phyloP scores from a whole-genome alignment of 441 rosid species.

The Dalechampia spathulata region DNA sequence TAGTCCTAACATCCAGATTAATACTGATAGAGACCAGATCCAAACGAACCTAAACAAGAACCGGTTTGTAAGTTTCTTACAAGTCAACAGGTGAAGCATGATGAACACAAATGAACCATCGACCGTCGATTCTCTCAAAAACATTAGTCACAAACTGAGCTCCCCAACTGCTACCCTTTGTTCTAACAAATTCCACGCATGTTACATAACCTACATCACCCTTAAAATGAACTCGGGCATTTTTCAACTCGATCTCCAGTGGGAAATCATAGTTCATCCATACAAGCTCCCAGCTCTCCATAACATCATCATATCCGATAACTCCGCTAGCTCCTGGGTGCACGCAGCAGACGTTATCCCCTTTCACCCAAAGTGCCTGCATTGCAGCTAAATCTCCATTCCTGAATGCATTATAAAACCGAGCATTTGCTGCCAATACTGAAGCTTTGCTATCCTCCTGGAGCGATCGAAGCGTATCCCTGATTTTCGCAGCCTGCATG shows the following conservation, averaged over 20 bases:
- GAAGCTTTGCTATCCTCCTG: slow-evolving; percentile 62
- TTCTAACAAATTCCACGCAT: slow-evolving; percentile 72
- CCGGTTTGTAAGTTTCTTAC: slow-evolving; percentile 19
- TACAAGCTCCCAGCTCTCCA: slow-evolving; percentile 91
- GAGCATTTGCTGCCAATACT: slow-evolving; percentile 60
- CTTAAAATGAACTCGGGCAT: slow-evolving; percentile 52
- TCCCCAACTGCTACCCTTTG: slow-evolving; percentile 89
- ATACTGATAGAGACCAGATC: no score
- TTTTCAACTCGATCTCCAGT: slow-evolving; percentile 61
- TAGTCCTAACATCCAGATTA: no score
- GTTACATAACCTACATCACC: slow-evolving; percentile 73
- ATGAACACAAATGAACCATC: slow-evolving; percentile 76
- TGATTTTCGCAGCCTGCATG: slow-evolving; percentile 62
- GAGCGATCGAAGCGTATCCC: slow-evolving; percentile 53
- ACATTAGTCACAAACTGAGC: slow-evolving; percentile 82
- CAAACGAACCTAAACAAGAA: background rate
- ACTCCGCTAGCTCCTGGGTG: slow-evolving; percentile 84
- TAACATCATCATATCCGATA: slow-evolving; percentile 57
- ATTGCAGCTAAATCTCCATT: slow-evolving; percentile 60
- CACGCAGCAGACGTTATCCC: slow-evolving; percentile 59
- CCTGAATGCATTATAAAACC: slow-evolving; percentile 67
- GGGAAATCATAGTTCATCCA: slow-evolving; percentile 91
- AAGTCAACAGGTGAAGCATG: slow-evolving; percentile 84
- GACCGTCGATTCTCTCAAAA: slow-evolving; percentile 65
- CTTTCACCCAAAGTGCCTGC: slow-evolving; percentile 63